Evolutionary conservation across 2,329 filamentous ascomycete species (phyloP), one percentile per base, ranked within the genome.

Genomic region (Botrytis cinerea): DNA sequence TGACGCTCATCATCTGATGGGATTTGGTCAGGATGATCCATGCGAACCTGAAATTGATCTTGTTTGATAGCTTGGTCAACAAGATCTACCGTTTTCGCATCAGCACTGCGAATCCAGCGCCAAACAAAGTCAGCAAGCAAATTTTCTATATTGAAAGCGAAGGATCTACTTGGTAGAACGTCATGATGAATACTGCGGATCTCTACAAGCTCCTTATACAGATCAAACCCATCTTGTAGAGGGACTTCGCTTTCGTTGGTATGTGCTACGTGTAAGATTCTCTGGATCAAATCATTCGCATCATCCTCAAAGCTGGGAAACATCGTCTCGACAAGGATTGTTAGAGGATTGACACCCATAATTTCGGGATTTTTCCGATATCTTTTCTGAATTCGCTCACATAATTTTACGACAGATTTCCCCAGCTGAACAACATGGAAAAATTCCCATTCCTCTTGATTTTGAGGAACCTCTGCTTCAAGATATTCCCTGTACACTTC

Each of bases 281-380:
- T 88, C 77, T 90, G 87, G 60, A 98, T 91, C 76, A 99, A 90
- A 78, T 95, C 94, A 75, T 92, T 89, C 8, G 94, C 93, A 82
- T 99, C 95, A 76, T 93, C 90, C 73, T 97, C 95, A 81, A 97
- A 98, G 75, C 92, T 92, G 1, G 96, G 96, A 74, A 98, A 92
- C 72, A 96, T 90, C 70, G 93, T 93, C 77, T 92, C 89, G 10
- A 97, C 90, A 46, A 98, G 85, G 51, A 96, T 92, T 64, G 88
- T 90, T 62, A 89, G 83, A 2, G 86, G 87, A 74, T 87, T 87
- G 43, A 88, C 86, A 1, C 94, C 94, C 90, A 97, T 92, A 74
- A 98, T 92, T 75, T 94, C 91, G 0, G 93, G 93, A 74, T 92
- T 96, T 78, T 93, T 95, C 78, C 90, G 90, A 83, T 97, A 99